Evolutionary conservation across 2,329 filamentous ascomycete genomes (phyloP).

Genomic region (Aspergillus eucalypticola): DNA sequence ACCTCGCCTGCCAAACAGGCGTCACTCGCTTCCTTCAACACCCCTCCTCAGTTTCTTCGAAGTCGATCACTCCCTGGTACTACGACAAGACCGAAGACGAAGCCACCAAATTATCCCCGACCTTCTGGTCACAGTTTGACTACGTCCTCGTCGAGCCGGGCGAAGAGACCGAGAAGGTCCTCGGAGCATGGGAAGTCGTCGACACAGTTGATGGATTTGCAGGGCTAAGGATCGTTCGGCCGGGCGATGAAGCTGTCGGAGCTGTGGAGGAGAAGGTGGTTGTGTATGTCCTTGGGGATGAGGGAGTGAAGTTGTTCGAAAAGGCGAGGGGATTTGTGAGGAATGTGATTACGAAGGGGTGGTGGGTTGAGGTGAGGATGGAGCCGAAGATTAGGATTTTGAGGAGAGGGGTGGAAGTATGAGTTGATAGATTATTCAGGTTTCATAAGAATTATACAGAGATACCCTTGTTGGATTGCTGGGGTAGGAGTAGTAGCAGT

Average conservation of each 20-base stretch:
- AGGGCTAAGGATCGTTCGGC: constrained; percentile 51
- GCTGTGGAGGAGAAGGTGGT: constrained; percentile 39
- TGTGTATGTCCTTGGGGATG: constrained; percentile 35
- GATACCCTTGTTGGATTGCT: no score
- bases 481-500: no score
- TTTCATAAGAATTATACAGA: no score
- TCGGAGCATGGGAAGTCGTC: constrained; percentile 53
- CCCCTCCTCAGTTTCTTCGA: constrained; percentile 1
- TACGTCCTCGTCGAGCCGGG: constrained; percentile 57
- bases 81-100: constrained; percentile 64
- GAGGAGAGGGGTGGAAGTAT: constrained; percentile 16
- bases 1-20: constrained; percentile 64
- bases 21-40: constrained; percentile 61
- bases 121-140: constrained; percentile 61
- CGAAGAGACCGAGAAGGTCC: constrained; percentile 23
- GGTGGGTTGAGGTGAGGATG: constrained; percentile 58
- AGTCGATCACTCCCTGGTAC: constrained; percentile 43
- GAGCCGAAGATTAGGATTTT: constrained; percentile 57
- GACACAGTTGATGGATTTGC: constrained; percentile 54
- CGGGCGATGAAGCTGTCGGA: constrained; percentile 35
- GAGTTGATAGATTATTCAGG: background rate
- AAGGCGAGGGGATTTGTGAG: constrained; percentile 27
- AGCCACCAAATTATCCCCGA: constrained; percentile 46
- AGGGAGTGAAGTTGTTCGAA: constrained; percentile 31
- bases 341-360: constrained; percentile 46